Conservation (phyloP, 2,329 filamentous ascomycete genomes). For the Simplicillium aogashimaense region DNA sequence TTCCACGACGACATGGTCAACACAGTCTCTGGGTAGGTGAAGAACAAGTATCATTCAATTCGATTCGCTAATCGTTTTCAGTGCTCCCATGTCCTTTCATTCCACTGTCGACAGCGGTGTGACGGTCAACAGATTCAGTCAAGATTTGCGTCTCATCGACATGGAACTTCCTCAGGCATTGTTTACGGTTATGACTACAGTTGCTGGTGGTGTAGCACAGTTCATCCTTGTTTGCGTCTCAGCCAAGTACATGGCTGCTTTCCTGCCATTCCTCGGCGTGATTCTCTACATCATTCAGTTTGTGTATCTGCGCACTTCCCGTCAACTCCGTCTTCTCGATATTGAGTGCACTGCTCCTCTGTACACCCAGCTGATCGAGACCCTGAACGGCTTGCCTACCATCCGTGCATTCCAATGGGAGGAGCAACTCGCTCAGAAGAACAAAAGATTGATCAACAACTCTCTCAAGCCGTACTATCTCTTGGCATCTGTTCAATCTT, state of each 20-base stretch:
- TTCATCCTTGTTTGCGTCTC: constrained; percentile 18
- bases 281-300: constrained; percentile 39
- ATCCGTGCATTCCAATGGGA: constrained; percentile 45
- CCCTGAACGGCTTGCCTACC: constrained; percentile 40
- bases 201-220: constrained; percentile 1
- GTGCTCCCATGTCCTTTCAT: constrained; percentile 24
- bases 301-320: constrained; percentile 48
- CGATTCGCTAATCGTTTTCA: constrained; percentile 5
- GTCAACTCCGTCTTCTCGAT: constrained; percentile 47
- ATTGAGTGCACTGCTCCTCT: constrained; percentile 48
- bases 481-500: constrained; percentile 39
- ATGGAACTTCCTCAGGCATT: constrained; percentile 20
- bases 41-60: constrained; percentile 11
- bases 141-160: constrained; percentile 28
- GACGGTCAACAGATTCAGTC: constrained; percentile 27
- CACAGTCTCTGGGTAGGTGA: constrained; percentile 12
- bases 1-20: constrained; percentile 17
- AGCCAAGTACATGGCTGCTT: constrained; percentile 31
- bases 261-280: constrained; percentile 34
- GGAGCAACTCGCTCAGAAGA: constrained; percentile 18
- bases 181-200: constrained; percentile 8
- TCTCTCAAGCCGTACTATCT: constrained; percentile 44
- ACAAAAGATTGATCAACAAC: constrained; percentile 30
- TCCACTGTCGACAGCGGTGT: constrained; percentile 21
- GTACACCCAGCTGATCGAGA: constrained; percentile 45